Base-by-base conservation (phyloP, 192 early-diverging fungal genomes). In the Cladochytrium replicatum region DNA sequence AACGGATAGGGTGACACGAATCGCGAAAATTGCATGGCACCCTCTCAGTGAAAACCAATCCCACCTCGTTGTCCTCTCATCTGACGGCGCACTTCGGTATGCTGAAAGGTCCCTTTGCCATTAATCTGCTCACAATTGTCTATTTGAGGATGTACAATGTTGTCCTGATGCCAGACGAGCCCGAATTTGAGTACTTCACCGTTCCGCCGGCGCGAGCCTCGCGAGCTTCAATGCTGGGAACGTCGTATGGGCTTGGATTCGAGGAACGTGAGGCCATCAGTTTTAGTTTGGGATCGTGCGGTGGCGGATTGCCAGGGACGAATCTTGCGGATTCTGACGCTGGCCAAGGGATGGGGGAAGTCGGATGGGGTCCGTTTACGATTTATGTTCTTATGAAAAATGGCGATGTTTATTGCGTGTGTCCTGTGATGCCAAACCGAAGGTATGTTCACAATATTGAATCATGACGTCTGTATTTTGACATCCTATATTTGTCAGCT, bases 21-120 rank as follows among this genome's bases (percentile, higher is more conserved):
- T 66, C 11, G 48, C 71, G 4, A 84, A 90, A 48, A 77, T 80
- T 6, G 68, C 69, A 24, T 92, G 89, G 89, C 89, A 90, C 41
- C 81, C 85, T 19, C 60, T 89, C 49, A 85, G 83, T 41, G 69
- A 80, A 25, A 66, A 46, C n/a, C 67, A 71, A 39, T 63, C 71
- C 3, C 86, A 92, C 48, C 50, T 92, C 39, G 47, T 83, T 9
- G 78, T 88, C 2, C 63, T 92, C 29, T 68, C 77, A 11, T 63
- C 68, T 24, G 85, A 81, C 47, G 81, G 77, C 39, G 50, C 57
- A 1, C 48, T 92, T 29, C 64, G 75, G 69, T 79, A 40, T 15
- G 52, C 54, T 2, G 6, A 19, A n/a, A 23, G 2, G 7, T 24
- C 15, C 32, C 9, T 27, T 48, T 21, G 15, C 29, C 19, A 2